Evolutionary conservation across 1,284 basidiomycete genomes (phyloP), one percentile per base, ranked within the genome.

Genomic region (Fomes fomentarius): DNA sequence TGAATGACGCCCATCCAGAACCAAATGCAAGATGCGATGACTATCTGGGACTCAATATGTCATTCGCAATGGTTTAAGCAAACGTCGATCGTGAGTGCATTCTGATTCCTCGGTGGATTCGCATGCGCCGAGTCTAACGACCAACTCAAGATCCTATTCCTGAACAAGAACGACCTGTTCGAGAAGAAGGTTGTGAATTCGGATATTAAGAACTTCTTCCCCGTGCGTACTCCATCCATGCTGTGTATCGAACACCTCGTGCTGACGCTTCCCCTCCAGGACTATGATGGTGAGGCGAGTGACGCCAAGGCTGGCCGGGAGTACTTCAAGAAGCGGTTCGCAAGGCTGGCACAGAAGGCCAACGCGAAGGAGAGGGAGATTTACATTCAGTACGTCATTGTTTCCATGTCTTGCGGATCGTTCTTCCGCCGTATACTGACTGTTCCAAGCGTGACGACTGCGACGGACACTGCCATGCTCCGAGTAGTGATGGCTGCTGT

Each of bases 21-120:
- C 72, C 93, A 91, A 87, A 96, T 97, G 94, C 90, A 94, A 74
- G 95, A 96, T 66, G 92, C 94, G 0, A 87, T 97, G 82, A 93
- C 93, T 45, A 93, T 97, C 43, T 97, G 94, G 85, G 94, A 96
- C 67, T 95, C 93, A 39, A 93, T 95, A 77, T 92, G 91, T 74
- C 91, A 93, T 69, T 93, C 91, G 21, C 91, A 93, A 64, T 94
- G 94, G 94, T 97, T 98, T 74, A 85, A 89, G 69, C 83, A 89
- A 61, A 94, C 94, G 1, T 94, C 93, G 4, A 94, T 96, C 63
- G 92, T 93, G 60, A 47, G 86, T 73, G 7, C 10, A 33, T 59
- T 2, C 17, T 31, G 24, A 7, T 50, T 54, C 49, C 42, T 59
- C 43, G 30, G 24, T 7, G 50, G 19, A 44, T 48, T 19, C 46